Conservation (phyloP, 768 basidiomycete species). For the Rhizopogon roseolus region DNA sequence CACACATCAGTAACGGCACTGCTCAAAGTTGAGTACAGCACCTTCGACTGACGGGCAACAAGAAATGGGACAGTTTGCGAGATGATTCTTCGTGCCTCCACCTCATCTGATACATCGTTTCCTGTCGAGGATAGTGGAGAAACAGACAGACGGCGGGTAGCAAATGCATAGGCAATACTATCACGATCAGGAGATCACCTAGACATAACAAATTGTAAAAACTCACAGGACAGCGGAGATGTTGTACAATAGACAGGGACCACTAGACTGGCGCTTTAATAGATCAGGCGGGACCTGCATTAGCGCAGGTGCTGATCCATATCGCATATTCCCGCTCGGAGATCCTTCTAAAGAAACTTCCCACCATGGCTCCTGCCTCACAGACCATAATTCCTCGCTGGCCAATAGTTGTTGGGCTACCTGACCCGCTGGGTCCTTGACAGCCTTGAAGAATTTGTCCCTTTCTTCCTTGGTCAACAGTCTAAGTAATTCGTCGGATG, state of each 20-base stretch:
- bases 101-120: constrained; percentile 36
- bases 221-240: constrained; percentile 64
- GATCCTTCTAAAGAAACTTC: constrained; percentile 24
- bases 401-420: constrained; percentile 56
- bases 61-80: constrained; percentile 61
- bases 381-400: constrained; percentile 48
- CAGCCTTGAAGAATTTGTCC: constrained; percentile 50
- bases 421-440: constrained; percentile 60
- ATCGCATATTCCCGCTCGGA: constrained; percentile 10
- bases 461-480: constrained; percentile 58
- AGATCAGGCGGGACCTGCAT: constrained; percentile 44
- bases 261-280: constrained; percentile 31
- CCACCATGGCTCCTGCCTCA: constrained; percentile 74
- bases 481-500: constrained; percentile 56
- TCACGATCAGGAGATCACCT: background rate
- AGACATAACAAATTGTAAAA: background rate
- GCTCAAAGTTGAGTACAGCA: constrained; percentile 45
- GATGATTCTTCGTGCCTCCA: constrained; percentile 44
- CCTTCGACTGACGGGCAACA: constrained; percentile 50
- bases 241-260: constrained; percentile 59
- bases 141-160: constrained; percentile 54
- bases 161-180: constrained; percentile 68
- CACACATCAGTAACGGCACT: constrained; percentile 58
- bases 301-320: constrained; percentile 37
- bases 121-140: constrained; percentile 49